Evolutionary conservation across 129 eudicot species (phyloP).

Genomic region (Sambucus nigra): DNA sequence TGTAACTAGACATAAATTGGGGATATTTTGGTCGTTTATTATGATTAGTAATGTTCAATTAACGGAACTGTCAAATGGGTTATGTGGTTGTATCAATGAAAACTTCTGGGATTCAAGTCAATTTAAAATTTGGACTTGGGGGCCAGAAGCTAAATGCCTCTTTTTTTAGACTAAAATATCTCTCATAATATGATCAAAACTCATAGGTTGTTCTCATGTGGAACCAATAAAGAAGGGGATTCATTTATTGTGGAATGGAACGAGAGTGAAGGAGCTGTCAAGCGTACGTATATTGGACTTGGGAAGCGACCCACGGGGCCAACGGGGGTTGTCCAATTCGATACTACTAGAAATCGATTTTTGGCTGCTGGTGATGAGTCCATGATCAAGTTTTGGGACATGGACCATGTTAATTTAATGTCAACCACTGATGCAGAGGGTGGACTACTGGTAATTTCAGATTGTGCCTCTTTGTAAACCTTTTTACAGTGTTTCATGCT

Average conservation of each 20-base stretch:
- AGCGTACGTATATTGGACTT: conserved; percentile 58
- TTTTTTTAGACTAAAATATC: conserved; percentile 1
- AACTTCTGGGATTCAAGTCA: no score
- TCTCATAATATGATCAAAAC: conserved; percentile 6
- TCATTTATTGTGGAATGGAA: conserved; percentile 83
- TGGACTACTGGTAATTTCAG: conserved; percentile 52
- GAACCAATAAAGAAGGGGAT: conserved; percentile 70
- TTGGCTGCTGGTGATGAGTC: conserved; percentile 80
- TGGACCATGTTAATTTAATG: conserved; percentile 56
- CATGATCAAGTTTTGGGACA: conserved; percentile 67
- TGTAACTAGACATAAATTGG: no score
- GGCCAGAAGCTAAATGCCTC: no score
- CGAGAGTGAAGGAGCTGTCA: conserved; percentile 80
- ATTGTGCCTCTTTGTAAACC: conserved; percentile 3
- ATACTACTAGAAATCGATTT: conserved; percentile 55
- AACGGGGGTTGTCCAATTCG: conserved; percentile 62
- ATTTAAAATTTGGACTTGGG: no score
- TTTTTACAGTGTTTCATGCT: conserved; percentile 1
- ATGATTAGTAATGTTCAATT: no score
- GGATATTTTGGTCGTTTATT: no score
- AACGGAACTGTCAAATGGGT: no score
- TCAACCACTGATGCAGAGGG: conserved; percentile 59
- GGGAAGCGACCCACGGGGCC: conserved; percentile 62
- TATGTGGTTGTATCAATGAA: no score
- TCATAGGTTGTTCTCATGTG: conserved; percentile 75